Conservation (phyloP, 495 filamentous ascomycete genomes). For the Aspergillus funiculosus region DNA sequence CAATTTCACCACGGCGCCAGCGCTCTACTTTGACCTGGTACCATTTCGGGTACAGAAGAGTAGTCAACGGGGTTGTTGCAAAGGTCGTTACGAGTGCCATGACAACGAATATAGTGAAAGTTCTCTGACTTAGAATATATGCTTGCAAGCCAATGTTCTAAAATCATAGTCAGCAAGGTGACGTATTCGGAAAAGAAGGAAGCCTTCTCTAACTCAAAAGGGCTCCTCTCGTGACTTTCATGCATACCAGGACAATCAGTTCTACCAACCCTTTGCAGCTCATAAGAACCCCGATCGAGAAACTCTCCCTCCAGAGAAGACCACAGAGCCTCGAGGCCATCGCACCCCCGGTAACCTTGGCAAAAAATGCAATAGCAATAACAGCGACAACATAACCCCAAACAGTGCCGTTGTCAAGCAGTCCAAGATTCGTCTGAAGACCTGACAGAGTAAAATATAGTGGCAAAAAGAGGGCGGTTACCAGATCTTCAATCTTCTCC, state of each 20-base stretch:
- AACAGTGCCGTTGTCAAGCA: conserved; percentile 73
- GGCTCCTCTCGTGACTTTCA: no score
- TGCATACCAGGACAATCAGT: conserved; percentile 82
- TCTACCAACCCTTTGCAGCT: conserved; percentile 97
- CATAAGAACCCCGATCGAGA: conserved; percentile 90
- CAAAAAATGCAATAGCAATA: conserved; percentile 73
- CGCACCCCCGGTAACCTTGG: conserved; percentile 82
- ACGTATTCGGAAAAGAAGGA: no score
- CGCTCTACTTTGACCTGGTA: conserved; percentile 86
- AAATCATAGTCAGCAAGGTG: conserved; percentile 21
- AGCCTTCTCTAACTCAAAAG: no score
- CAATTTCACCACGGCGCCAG: conserved; percentile 89
- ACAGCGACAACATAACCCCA: conserved; percentile 93
- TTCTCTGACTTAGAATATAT: conserved; percentile 74
- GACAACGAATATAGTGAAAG: conserved; percentile 98
- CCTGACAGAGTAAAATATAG: conserved; percentile 96
- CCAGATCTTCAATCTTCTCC: conserved; percentile 93
- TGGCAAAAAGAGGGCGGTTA: conserved; percentile 81
- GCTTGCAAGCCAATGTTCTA: conserved; percentile 95
- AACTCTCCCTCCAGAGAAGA: conserved; percentile 87
- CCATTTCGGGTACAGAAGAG: conserved; percentile 73
- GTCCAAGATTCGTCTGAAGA: conserved; percentile 79
- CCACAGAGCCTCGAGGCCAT: conserved; percentile 71
- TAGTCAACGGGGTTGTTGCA: conserved; percentile 77
- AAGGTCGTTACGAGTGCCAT: conserved; percentile 95